Evolutionary conservation across 2,329 filamentous ascomycete species (phyloP).

Genomic region (Xylariaceae sp.): DNA sequence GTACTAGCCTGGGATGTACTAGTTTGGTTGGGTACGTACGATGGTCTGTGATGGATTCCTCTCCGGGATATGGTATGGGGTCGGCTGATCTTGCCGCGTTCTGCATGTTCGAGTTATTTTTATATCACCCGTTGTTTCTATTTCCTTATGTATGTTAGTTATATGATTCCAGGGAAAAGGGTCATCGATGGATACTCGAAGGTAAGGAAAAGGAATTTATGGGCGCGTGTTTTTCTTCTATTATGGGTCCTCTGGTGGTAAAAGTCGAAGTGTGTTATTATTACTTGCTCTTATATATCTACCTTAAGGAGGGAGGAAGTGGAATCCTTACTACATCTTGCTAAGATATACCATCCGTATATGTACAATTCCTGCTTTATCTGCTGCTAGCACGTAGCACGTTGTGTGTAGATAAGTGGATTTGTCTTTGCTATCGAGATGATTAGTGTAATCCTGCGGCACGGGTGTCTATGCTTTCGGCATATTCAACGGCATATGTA

Average conservation of each 20-base stretch:
- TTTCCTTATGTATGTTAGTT: not conserved
- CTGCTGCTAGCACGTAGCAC: not conserved
- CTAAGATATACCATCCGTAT: not conserved
- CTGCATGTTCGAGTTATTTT: not conserved
- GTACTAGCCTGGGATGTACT: too few relatives aligned
- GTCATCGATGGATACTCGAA: not conserved
- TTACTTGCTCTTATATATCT: conserved; percentile 1
- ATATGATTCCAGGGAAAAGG: not conserved
- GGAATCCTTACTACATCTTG: not conserved
- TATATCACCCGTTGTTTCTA: not conserved
- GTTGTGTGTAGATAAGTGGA: conserved; percentile 3
- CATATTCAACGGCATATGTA: conserved; percentile 11
- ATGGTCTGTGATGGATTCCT: too few relatives aligned
- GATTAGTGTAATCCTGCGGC: not conserved
- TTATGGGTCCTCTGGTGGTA: conserved; percentile 1
- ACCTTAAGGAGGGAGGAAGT: conserved; percentile 4
- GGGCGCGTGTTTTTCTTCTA: conserved; percentile 1
- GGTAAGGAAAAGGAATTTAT: not conserved
- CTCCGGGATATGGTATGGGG: too few relatives aligned
- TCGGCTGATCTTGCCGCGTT: too few relatives aligned
- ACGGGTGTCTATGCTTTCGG: conserved; percentile 1
- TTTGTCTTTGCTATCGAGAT: conserved; percentile 21
- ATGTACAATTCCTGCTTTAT: not conserved
- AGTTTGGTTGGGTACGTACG: too few relatives aligned
- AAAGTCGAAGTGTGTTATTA: conserved; percentile 11